Evolutionary conservation across 768 basidiomycete genomes (phyloP).

Genomic region (Tulasnella sp.): DNA sequence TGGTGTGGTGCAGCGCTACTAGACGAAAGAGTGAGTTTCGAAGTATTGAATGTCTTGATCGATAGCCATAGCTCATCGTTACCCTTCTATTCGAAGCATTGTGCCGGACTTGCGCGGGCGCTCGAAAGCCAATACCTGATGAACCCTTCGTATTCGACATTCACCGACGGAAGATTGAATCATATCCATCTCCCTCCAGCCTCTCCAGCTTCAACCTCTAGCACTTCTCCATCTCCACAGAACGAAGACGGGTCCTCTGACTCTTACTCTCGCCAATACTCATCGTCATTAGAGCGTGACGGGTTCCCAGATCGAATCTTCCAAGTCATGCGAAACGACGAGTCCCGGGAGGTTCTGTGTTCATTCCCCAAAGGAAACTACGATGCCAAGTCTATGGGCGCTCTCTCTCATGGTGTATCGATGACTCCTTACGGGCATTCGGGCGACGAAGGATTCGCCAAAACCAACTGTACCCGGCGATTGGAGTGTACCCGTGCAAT

Average conservation of each 20-base stretch:
- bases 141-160: background rate
- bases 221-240: background rate
- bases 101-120: background rate
- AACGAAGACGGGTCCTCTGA: background rate
- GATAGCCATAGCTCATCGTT: constrained; percentile 41
- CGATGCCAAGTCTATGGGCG: background rate
- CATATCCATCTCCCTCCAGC: background rate
- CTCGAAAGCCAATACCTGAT: background rate
- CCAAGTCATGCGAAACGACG: constrained; percentile 8
- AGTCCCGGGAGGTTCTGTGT: background rate
- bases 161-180: background rate
- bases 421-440: constrained; percentile 17
- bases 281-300: background rate
- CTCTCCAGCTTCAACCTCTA: background rate
- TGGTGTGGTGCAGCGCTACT: constrained; percentile 77
- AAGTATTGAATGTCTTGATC: constrained; percentile 39
- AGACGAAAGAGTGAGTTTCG: constrained; percentile 19
- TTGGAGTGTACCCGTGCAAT: constrained; percentile 63
- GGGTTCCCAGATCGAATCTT: constrained; percentile 3
- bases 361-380: background rate
- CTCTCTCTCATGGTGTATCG: background rate
- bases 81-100: background rate
- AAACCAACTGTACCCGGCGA: constrained; percentile 77
- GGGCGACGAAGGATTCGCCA: constrained; percentile 41
- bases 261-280: background rate